These are phyloP conservation scores for Cubamyces sp. DNA, from an alignment of 768 basidiomycete species.

Conservation along the genomic window DNA sequence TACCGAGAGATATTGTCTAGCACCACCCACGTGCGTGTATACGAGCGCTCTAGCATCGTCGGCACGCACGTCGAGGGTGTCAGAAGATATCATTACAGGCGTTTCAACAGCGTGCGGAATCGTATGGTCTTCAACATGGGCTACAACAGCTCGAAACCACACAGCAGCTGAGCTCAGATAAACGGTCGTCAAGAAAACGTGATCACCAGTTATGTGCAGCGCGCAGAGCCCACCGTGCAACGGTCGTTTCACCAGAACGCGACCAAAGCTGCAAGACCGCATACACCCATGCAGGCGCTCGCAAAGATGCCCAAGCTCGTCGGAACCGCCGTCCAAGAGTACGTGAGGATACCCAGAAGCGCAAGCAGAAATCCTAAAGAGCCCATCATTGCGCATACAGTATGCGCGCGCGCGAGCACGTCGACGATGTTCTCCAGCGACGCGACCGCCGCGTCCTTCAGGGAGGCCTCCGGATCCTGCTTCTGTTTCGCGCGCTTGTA, in stretches of 20 bases:
- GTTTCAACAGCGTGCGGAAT: too few species aligned
- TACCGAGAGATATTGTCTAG: too few species aligned
- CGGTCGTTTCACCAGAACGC: conserved; percentile 10
- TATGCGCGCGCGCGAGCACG: conserved; percentile 29
- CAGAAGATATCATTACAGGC: too few species aligned
- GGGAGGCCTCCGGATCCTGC: conserved; percentile 9
- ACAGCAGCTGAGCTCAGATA: too few species aligned
- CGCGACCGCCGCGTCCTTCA: conserved; percentile 6
- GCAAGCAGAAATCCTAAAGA: conserved; percentile 25
- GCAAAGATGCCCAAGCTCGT: conserved; percentile 26
- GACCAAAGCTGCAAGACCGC: conserved; percentile 15
- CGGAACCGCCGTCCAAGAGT: conserved; percentile 31
- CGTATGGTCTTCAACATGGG: too few species aligned
- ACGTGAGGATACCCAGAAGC: conserved; percentile 25
- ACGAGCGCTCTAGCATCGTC: too few species aligned
- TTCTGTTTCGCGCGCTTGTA: not conserved
- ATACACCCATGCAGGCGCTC: conserved; percentile 31
- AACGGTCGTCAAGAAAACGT: too few species aligned
- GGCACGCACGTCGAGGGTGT: too few species aligned
- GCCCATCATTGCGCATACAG: conserved; percentile 27
- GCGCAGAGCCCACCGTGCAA: too few species aligned
- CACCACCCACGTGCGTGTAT: too few species aligned
- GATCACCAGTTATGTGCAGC: too few species aligned
- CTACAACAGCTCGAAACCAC: too few species aligned
- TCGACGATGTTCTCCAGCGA: conserved; percentile 25